Evolutionary conservation across 208 protist species (phyloP), one percentile per base, ranked within the genome.

Genomic region (Histomonas meleagridis): DNA sequence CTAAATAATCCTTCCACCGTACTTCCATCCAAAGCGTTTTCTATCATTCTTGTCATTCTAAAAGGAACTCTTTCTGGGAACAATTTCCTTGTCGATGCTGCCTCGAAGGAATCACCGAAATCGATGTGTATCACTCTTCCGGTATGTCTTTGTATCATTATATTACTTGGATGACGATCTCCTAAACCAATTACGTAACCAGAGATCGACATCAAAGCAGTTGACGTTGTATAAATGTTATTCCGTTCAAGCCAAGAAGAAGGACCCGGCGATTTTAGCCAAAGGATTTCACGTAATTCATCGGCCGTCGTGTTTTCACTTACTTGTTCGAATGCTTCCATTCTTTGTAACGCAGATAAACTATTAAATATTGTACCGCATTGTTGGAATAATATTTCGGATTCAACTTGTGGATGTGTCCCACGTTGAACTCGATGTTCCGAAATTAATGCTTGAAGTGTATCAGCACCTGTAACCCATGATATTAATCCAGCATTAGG

Each of bases 81-180:
- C 28, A 46, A n/a, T 55, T 95, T 92, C 0, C 98, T 95, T 40
- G 93, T 95, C 93, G 97, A 95, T 23, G 96, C 97, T 78, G 96
- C 97, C 92, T 99, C 97, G 93, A 99, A 99, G 93, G 98, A 95
- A 92, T 96, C 97, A 0, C 95, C 96, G 93, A 99, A 98, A 95
- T 97, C 96, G 10, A 97, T 95, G 69, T 97, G 95, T 16, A 96
- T 90, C 65, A 81, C 92, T 57, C 57, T 78, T 40, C 91, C 57
- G 7, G 91, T 94, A 46, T 79, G 91, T 79, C 94, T 69, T 93
- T 98, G 96, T n/a, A 99, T 69, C 93, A 98, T 96, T 51, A 99
- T 94, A 93, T 99, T 99, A 93, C 98, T 96, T n/a, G 95, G 95
- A 90, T 95, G 98, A 95, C 97, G 95, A 91, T 98, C 97, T 18